Percentiles rank a stretch among this genome's conserved stretches.
These are phyloP conservation scores for Pseudozyma thailandica DNA, from an alignment of 1,284 basidiomycete genomes.

Conservation along the genomic window DNA sequence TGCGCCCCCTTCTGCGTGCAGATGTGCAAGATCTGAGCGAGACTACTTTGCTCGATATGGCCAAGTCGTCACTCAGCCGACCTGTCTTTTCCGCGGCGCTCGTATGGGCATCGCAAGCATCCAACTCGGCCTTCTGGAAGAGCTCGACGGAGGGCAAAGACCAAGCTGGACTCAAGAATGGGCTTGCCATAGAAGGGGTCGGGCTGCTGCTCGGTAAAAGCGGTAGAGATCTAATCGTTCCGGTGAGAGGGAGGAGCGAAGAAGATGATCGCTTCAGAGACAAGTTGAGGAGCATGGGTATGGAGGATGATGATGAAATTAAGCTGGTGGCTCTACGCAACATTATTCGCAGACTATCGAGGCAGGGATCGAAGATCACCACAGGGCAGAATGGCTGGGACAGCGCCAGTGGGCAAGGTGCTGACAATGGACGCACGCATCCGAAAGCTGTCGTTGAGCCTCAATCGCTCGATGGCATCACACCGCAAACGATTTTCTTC, in stretches of 20 bases:
- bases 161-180: slow-evolving; percentile 48
- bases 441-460: slow-evolving; percentile 72
- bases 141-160: slow-evolving; percentile 25
- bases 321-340: slow-evolving; percentile 87
- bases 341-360: slow-evolving; percentile 74
- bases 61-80: slow-evolving; percentile 79
- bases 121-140: slow-evolving; percentile 59
- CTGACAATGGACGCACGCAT: slow-evolving; percentile 13
- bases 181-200: slow-evolving; percentile 51
- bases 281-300: slow-evolving; percentile 82
- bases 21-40: slow-evolving; percentile 85
- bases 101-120: slow-evolving; percentile 80
- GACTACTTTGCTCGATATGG: slow-evolving; percentile 76
- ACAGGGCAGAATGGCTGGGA: slow-evolving; percentile 27
- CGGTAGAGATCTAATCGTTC: slow-evolving; percentile 27
- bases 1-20: slow-evolving; percentile 84
- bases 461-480: slow-evolving; percentile 79
- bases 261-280: slow-evolving; percentile 80
- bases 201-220: slow-evolving; percentile 48
- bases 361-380: slow-evolving; percentile 44
- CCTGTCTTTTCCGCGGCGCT: slow-evolving; percentile 83
- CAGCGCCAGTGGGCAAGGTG: not conserved
- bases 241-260: slow-evolving; percentile 33
- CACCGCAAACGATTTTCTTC: slow-evolving; percentile 93
- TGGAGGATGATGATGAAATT: slow-evolving; percentile 80